Evolutionary conservation across 768 basidiomycete species (phyloP), one percentile per base, ranked within the genome.

Genomic region (Ramaria rubella): DNA sequence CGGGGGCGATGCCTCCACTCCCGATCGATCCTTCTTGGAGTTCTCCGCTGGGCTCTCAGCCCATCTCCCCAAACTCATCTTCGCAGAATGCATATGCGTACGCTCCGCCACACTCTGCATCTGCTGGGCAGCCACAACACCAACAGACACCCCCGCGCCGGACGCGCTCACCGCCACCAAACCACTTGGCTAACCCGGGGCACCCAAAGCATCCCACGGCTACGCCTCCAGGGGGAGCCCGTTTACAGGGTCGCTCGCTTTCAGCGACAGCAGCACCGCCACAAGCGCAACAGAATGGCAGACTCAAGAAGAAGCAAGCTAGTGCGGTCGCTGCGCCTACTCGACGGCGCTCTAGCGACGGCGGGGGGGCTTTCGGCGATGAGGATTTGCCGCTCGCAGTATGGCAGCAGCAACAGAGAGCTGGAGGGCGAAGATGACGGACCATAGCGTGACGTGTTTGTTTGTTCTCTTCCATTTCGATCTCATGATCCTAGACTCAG

Each of bases 331-430:
- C 72, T 19, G 66, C 76, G 21, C 59, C 57, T 4, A 68, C 73
- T 53, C 72, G 69, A 17, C 64, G 67, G 58, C 73, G 76, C 60
- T 75, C 75, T 38, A 73, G 73, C 63, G 49, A 30, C 48, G 15
- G 64, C 62, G 46, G 70, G 65, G 19, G 70, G 62, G 40, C 66
- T 49, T 61, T 69, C 26, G 86, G 88, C 64, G 88, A 90, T 64
- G 89, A 91, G 65, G 89, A 91, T 65, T 72, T 89, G 36, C 89
- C 89, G 19, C 73, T 92, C 48, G 87, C 90, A 19, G 69, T 88
- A 55, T 90, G 82, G 77, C 87, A 90, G 68, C 86, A 86, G 64
- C 87, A 85, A 65, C 83, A 50, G 31, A 27, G 49, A 31, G 46
- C 49, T 11, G 42, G 57, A 17, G 33, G 46, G 2, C 49, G 49